phyloP scores from a whole-genome alignment of 495 filamentous ascomycete species.

The Xylaria flabelliformis region DNA sequence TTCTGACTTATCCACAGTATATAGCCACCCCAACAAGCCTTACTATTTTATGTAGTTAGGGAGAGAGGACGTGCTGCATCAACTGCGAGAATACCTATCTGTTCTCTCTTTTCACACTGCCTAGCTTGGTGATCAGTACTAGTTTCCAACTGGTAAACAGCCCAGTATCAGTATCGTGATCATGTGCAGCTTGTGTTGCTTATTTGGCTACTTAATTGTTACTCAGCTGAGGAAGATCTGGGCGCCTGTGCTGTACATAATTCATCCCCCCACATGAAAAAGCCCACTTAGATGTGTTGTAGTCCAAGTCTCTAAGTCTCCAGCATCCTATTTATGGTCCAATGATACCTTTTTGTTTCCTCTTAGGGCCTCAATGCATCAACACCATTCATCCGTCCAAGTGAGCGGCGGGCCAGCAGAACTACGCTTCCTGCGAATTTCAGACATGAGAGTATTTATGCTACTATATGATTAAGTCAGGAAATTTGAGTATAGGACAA shows the following conservation, averaged over 20 bases:
- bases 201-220: not conserved
- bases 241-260: not conserved
- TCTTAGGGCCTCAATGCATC: too few relatives aligned
- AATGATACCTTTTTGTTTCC: too few relatives aligned
- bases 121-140: not conserved
- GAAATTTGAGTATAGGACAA: not conserved
- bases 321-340: too few relatives aligned
- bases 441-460: too few relatives aligned
- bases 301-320: too few relatives aligned
- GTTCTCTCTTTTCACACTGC: not conserved
- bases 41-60: not conserved
- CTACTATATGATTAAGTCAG: too few relatives aligned
- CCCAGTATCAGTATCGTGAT: not conserved
- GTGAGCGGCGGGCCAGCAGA: not conserved
- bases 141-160: not conserved
- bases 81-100: not conserved
- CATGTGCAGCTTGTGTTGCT: not conserved
- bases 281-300: too few relatives aligned
- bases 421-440: not conserved
- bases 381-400: too few relatives aligned
- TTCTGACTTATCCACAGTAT: not conserved
- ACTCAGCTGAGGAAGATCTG: not conserved
- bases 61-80: too few relatives aligned
- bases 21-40: too few relatives aligned
- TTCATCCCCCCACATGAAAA: too few relatives aligned